phyloP scores from a whole-genome alignment of 441 rosid genomes.

The Omphalea diandra region DNA sequence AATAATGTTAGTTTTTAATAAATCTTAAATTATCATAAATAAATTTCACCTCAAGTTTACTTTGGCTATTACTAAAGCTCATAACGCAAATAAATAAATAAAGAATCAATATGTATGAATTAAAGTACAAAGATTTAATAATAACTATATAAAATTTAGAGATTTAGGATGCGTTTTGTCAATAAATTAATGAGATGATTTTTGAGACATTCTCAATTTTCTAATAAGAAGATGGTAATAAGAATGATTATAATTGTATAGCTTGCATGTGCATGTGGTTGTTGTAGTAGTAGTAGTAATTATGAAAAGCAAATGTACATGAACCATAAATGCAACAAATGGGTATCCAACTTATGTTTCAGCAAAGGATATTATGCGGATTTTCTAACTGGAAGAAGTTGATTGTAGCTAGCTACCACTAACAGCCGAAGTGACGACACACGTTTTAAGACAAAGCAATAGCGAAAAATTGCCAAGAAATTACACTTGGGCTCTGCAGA shows the following conservation, averaged over 20 bases:
- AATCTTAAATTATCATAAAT: too few species aligned
- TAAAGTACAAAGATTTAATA: too few species aligned
- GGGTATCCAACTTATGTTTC: not conserved
- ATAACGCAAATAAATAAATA: too few species aligned
- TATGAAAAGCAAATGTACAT: slow-evolving; percentile 22
- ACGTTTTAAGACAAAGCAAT: not conserved
- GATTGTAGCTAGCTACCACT: slow-evolving; percentile 10
- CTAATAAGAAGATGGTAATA: slow-evolving; percentile 12
- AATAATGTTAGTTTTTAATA: too few species aligned
- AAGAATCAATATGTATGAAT: too few species aligned
- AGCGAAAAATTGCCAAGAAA: not conserved
- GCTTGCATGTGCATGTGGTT: slow-evolving; percentile 34
- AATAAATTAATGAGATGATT: slow-evolving; percentile 33
- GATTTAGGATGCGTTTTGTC: too few species aligned
- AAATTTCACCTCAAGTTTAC: too few species aligned
- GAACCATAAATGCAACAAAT: slow-evolving; percentile 26
- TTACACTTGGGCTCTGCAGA: not conserved
- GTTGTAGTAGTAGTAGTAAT: too few species aligned
- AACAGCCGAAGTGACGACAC: not conserved
- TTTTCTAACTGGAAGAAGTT: slow-evolving; percentile 22
- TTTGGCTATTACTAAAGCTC: too few species aligned
- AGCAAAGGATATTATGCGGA: not conserved
- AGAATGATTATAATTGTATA: not conserved
- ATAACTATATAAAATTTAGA: too few species aligned
- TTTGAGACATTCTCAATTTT: slow-evolving; percentile 25